Evolutionary conservation across 495 filamentous ascomycete genomes (phyloP), one percentile per base, ranked within the genome.

Genomic region (Elasticomyces elasticus): DNA sequence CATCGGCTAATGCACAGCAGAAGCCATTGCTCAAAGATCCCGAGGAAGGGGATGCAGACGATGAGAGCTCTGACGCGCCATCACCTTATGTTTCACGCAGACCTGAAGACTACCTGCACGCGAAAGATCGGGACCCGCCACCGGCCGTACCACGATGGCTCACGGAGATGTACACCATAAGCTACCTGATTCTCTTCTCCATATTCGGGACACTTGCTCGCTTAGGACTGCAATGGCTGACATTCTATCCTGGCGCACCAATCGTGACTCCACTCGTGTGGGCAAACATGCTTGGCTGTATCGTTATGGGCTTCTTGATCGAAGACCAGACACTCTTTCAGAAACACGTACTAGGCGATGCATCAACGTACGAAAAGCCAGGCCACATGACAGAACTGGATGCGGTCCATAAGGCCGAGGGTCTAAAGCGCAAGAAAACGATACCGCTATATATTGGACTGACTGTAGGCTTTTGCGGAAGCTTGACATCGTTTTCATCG

Each of bases 391-490:
- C 11, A 1, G 56, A 54, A 13, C 3, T 33, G n/a, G 52, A 51
- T 6, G 26, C 25, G 5, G 7, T 27, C 6, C 12, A 25, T n/a
- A 53, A 58, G 25, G 50, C 49, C 11, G 53, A 57, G 24, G 10
- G n/a, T 0, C 28, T 24, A 5, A 66, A 65, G 41, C 52, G 60
- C 12, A 94, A 90, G 67, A 94, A 92, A 69, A 84, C 85, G 2
- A 83, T 92, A 41, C 89, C 90, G 0, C 75, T 95, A 0, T 96
- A 92, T 65, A 86, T 96, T 52, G 92, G 92, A 19, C 80, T 98
- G 0, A 81, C 91, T 0, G 94, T 87, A 1, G 92, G 92, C 12
- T 96, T 94, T 71, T 97, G 92, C 67, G 92, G 92, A 51, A 89
- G 82, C 61, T 83, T 92, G 49, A 97, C 92, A 2, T 88, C 84